Evolutionary conservation across 2,329 filamentous ascomycete genomes (phyloP).

Genomic region (Alternaria novae-zelandiae): DNA sequence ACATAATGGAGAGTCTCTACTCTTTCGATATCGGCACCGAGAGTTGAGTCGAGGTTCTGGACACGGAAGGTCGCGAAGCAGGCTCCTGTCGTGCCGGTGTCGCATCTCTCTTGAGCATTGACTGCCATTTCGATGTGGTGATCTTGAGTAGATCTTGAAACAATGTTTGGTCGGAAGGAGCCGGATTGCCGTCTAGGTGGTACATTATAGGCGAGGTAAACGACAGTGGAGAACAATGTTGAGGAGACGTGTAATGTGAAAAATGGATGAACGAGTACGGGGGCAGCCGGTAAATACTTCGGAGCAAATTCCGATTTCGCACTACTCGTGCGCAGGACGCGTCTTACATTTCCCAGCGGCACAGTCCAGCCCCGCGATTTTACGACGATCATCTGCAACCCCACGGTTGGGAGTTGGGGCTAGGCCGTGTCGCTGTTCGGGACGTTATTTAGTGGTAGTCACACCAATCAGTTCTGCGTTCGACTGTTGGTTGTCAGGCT

Average conservation of each 20-base stretch:
- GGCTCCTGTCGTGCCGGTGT: constrained; percentile 2
- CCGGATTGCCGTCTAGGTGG: constrained; percentile 32
- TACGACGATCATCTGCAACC: constrained; percentile 8
- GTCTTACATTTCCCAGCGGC: neutral
- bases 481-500: neutral
- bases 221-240: neutral
- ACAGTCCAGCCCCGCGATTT: constrained; percentile 13
- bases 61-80: constrained; percentile 37
- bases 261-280: neutral
- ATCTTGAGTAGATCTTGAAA: constrained; percentile 29
- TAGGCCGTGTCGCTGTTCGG: neutral
- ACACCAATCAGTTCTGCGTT: neutral
- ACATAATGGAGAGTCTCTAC: constrained; percentile 1
- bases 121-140: constrained; percentile 29
- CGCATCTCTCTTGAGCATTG: constrained; percentile 19
- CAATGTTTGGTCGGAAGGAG: constrained; percentile 24
- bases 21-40: constrained; percentile 46
- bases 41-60: constrained; percentile 44
- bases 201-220: constrained; percentile 21
- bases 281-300: constrained; percentile 8
- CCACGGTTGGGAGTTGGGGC: constrained; percentile 1
- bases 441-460: neutral
- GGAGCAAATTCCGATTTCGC: constrained; percentile 15
- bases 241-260: neutral
- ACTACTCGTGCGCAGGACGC: constrained; percentile 1